phyloP scores from a whole-genome alignment of 2,329 filamentous ascomycete species.

The Ascochyta viciae-villosae region DNA sequence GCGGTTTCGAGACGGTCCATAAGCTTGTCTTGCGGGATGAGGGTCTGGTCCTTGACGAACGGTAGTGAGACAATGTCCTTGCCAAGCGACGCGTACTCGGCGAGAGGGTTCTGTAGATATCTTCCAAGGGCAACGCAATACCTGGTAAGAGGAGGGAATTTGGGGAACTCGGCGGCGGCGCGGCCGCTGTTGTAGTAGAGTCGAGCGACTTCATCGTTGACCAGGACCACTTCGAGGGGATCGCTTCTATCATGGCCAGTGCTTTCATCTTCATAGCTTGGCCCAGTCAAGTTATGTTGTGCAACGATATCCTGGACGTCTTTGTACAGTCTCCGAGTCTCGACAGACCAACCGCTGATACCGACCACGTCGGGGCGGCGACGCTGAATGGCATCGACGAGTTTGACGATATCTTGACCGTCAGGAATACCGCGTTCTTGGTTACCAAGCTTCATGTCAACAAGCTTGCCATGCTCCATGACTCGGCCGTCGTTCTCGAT shows the following conservation, averaged over 20 bases:
- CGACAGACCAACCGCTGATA: slow-evolving; percentile 86
- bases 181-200: slow-evolving; percentile 91
- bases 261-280: slow-evolving; percentile 83
- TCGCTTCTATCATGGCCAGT: slow-evolving; percentile 74
- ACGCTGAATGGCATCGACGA: slow-evolving; percentile 80
- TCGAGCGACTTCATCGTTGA: slow-evolving; percentile 97
- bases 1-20: slow-evolving; percentile 89
- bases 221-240: slow-evolving; percentile 83
- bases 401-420: slow-evolving; percentile 69
- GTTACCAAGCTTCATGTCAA: slow-evolving; percentile 73
- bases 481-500: slow-evolving; percentile 92
- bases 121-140: slow-evolving; percentile 90
- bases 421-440: slow-evolving; percentile 72
- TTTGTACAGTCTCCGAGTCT: slow-evolving; percentile 82
- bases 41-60: slow-evolving; percentile 88
- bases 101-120: slow-evolving; percentile 94
- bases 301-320: slow-evolving; percentile 81
- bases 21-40: slow-evolving; percentile 87
- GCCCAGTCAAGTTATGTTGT: slow-evolving; percentile 77
- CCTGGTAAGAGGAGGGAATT: slow-evolving; percentile 76
- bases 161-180: slow-evolving; percentile 80
- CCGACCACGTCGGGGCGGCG: slow-evolving; percentile 89
- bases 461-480: slow-evolving; percentile 85
- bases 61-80: slow-evolving; percentile 85
- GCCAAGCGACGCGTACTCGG: slow-evolving; percentile 93